phyloP scores from a whole-genome alignment of 805 yeast genomes.

The Wickerhamia fluorescens region DNA sequence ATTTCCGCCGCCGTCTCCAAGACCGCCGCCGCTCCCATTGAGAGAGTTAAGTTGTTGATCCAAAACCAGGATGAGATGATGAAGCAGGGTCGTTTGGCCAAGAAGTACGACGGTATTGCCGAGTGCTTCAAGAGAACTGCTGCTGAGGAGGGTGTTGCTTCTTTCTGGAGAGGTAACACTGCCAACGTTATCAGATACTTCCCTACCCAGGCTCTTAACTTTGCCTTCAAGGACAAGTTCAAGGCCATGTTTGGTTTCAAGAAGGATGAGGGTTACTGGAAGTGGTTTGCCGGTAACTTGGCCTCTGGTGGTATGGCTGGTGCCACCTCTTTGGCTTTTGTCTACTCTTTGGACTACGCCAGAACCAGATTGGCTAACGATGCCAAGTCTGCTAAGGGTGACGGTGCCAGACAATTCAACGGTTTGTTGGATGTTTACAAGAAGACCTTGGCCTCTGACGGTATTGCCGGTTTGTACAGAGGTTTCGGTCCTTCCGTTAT shows the following conservation, averaged over 20 bases:
- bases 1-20: conserved; percentile 98
- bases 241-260: conserved; percentile 94
- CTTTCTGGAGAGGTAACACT: conserved; percentile 99
- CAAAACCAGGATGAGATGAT: conserved; percentile 98
- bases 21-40: conserved; percentile 97
- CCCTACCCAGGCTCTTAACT: conserved; percentile 99
- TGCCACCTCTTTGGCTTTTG: conserved; percentile 89
- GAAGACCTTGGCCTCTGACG: conserved; percentile 92
- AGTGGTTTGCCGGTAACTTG: conserved; percentile 96
- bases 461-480: conserved; percentile 98
- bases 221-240: conserved; percentile 97
- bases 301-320: conserved; percentile 99
- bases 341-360: conserved; percentile 96
- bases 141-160: conserved; percentile 81
- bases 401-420: conserved; percentile 93
- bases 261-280: conserved; percentile 89
- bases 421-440: conserved; percentile 95
- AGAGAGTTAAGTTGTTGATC: conserved; percentile 91
- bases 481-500: conserved; percentile 98
- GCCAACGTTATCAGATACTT: conserved; percentile 98
- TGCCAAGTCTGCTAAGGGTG: conserved; percentile 82
- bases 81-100: conserved; percentile 92
- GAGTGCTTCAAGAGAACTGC: conserved; percentile 96
- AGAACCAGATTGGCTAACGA: conserved; percentile 99
- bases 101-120: conserved; percentile 78